Conservation (phyloP, 768 basidiomycete species). For the Mycena capillaripes region DNA sequence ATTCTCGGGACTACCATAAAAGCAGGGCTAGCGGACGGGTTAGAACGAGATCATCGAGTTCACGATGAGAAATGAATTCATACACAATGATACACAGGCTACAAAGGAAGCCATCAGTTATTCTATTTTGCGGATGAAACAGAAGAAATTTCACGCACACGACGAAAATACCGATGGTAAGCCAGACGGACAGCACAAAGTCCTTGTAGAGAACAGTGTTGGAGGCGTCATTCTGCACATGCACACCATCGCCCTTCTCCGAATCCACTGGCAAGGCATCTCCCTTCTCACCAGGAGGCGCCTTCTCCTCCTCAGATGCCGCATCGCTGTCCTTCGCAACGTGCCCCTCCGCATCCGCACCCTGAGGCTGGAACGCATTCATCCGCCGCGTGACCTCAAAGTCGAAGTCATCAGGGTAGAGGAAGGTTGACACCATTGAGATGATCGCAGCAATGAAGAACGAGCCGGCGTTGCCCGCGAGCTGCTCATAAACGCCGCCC, state of each 20-base stretch:
- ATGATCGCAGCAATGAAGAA: slow-evolving; percentile 32
- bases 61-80: neutral
- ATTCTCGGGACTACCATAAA: slow-evolving; percentile 29
- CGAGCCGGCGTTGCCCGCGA: slow-evolving; percentile 32
- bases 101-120: neutral
- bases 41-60: too few relatives aligned
- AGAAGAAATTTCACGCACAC: neutral
- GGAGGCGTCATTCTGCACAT: slow-evolving; percentile 18
- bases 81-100: slow-evolving; percentile 14
- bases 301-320: neutral
- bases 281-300: neutral
- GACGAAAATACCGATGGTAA: slow-evolving; percentile 28
- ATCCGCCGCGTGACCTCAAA: slow-evolving; percentile 15
- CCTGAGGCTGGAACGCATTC: slow-evolving; percentile 28
- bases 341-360: slow-evolving; percentile 16
- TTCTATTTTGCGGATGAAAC: too few relatives aligned
- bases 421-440: slow-evolving; percentile 7
- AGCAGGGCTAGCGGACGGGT: neutral
- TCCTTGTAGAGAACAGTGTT: slow-evolving; percentile 24
- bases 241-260: neutral
- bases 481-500: slow-evolving; percentile 28
- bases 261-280: neutral
- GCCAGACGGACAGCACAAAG: slow-evolving; percentile 25
- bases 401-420: slow-evolving; percentile 25
- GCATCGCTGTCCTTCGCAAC: neutral